These are phyloP conservation scores for Plectranthus barbatus DNA, from an alignment of 257 asterid species.

Conservation along the genomic window DNA sequence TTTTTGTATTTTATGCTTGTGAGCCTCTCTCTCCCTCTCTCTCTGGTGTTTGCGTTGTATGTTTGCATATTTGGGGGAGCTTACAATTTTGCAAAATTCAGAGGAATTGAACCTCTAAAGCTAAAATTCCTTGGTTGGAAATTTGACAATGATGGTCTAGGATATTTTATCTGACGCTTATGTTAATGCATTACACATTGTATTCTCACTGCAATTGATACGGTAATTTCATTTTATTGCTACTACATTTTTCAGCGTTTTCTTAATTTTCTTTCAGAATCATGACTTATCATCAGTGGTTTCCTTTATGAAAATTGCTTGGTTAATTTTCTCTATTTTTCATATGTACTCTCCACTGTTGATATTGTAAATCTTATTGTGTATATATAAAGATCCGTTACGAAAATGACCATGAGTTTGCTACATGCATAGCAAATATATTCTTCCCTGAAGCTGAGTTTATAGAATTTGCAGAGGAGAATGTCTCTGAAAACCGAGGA, in stretches of 20 bases:
- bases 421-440: background rate
- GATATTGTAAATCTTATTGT: too few relatives aligned
- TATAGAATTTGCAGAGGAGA: conserved; percentile 12
- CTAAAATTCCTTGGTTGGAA: background rate
- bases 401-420: too few relatives aligned
- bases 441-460: conserved; percentile 2
- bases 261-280: background rate
- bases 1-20: background rate
- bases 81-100: background rate
- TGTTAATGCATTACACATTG: background rate
- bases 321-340: background rate
- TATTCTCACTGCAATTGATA: background rate
- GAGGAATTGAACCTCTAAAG: background rate
- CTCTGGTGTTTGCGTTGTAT: background rate
- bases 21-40: background rate
- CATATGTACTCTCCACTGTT: background rate
- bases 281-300: background rate
- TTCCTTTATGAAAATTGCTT: background rate
- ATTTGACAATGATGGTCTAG: background rate
- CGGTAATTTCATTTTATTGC: background rate
- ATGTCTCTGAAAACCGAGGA: conserved; percentile 44
- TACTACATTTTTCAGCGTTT: background rate
- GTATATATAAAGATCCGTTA: too few relatives aligned
- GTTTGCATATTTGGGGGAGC: background rate
- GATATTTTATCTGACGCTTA: background rate